Conservation (phyloP, 2,329 filamentous ascomycete genomes). For the Cercospora canescens region DNA sequence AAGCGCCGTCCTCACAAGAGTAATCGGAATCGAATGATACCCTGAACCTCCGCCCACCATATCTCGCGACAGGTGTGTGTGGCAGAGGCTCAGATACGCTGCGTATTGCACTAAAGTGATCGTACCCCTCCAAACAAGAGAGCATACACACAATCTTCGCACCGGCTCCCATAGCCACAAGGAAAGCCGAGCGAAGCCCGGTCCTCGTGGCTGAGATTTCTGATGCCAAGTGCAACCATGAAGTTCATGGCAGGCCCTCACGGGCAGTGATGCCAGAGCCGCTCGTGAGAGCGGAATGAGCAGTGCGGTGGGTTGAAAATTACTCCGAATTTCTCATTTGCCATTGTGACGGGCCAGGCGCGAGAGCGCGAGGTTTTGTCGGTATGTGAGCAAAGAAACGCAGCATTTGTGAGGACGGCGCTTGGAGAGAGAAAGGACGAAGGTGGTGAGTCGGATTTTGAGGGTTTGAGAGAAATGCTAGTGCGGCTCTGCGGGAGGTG, state of each 20-base stretch:
- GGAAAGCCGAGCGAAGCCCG: slow-evolving; percentile 20
- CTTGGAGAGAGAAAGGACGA: slow-evolving; percentile 52
- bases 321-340: slow-evolving; percentile 99
- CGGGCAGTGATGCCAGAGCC: slow-evolving; percentile 64
- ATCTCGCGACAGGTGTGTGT: slow-evolving; percentile 23
- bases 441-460: slow-evolving; percentile 10
- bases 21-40: slow-evolving; percentile 92
- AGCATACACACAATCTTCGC: slow-evolving; percentile 81
- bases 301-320: slow-evolving; percentile 64
- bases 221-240: slow-evolving; percentile 87
- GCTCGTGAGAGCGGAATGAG: slow-evolving; percentile 21
- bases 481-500: not conserved
- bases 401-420: slow-evolving; percentile 87
- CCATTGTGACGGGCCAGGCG: slow-evolving; percentile 40
- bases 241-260: slow-evolving; percentile 81
- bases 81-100: slow-evolving; percentile 59
- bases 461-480: slow-evolving; percentile 4
- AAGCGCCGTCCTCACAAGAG: slow-evolving; percentile 80
- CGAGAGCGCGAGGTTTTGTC: slow-evolving; percentile 36
- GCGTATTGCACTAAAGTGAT: slow-evolving; percentile 92
- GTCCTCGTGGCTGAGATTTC: slow-evolving; percentile 68
- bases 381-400: slow-evolving; percentile 92
- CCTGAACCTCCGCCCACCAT: slow-evolving; percentile 41
- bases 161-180: slow-evolving; percentile 80
- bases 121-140: not conserved